Conservation (phyloP, 495 filamentous ascomycete genomes). For the Hyaloscypha finlandica region DNA sequence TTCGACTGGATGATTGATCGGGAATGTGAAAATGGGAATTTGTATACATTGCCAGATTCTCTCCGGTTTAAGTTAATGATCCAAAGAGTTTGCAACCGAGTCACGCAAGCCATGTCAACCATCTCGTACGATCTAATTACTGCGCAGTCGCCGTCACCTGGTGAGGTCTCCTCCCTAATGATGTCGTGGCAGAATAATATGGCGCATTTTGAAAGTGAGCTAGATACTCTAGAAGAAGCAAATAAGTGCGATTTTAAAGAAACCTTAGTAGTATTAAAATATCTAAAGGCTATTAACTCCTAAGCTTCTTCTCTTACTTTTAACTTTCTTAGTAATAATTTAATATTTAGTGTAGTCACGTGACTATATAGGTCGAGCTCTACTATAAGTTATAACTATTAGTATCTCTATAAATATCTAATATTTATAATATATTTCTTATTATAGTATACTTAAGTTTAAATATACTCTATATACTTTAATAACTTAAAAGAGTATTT, state of each 20-base stretch:
- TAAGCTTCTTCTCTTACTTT: neutral
- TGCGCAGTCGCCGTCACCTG: neutral
- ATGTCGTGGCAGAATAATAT: neutral
- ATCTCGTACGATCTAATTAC: neutral
- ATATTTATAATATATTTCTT: neutral
- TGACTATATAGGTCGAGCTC: neutral
- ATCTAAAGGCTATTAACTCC: neutral
- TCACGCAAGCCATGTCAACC: neutral
- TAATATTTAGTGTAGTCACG: neutral
- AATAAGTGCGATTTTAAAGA: neutral
- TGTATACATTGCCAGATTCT: neutral
- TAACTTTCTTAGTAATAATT: neutral
- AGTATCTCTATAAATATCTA: neutral
- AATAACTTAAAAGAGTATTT: no score
- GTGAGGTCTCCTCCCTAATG: neutral
- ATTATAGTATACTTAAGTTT: constrained; percentile 3
- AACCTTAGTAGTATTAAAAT: neutral
- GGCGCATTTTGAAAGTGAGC: constrained; percentile 1
- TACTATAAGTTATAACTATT: neutral
- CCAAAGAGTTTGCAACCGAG: constrained; percentile 1
- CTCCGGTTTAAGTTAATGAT: neutral
- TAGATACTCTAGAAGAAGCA: neutral
- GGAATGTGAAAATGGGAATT: neutral
- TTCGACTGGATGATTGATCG: neutral
- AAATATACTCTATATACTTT: neutral